These are phyloP conservation scores for Bruguiera gymnorhiza DNA, from an alignment of 345 rosid species.

Conservation along the genomic window DNA sequence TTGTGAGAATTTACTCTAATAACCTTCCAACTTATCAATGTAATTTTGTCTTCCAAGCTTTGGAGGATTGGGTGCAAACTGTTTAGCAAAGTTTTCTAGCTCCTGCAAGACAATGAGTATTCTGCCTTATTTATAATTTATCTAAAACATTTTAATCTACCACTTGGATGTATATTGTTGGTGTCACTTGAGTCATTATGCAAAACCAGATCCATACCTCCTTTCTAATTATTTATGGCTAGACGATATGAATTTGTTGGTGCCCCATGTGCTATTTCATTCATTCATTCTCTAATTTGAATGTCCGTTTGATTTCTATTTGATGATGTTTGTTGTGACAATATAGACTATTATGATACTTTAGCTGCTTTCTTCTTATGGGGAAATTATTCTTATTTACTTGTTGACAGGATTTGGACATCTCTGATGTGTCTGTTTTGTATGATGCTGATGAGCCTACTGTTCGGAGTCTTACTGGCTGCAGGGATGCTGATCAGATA, in stretches of 20 bases:
- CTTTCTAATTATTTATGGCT: neutral
- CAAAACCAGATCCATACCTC: neutral
- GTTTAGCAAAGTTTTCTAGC: neutral
- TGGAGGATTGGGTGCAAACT: neutral
- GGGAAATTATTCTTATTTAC: slow-evolving; percentile 9
- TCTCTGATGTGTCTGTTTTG: slow-evolving; percentile 64
- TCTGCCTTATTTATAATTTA: neutral
- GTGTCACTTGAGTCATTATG: neutral
- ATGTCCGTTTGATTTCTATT: neutral
- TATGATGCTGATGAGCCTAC: slow-evolving; percentile 80
- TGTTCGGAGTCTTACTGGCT: slow-evolving; percentile 94
- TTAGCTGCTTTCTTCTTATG: neutral
- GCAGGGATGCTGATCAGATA: slow-evolving; percentile 97
- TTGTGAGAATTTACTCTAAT: neutral
- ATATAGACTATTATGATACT: neutral
- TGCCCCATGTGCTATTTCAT: neutral
- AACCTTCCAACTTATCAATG: neutral
- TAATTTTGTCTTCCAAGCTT: neutral
- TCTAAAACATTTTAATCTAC: neutral
- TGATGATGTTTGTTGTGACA: neutral
- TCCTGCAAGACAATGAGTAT: neutral
- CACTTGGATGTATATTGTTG: neutral
- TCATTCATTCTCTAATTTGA: neutral
- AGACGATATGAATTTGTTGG: neutral
- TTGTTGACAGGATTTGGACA: slow-evolving; percentile 71